Conservation (phyloP, 257 asterid species). For the Solanum chmielewskii region DNA sequence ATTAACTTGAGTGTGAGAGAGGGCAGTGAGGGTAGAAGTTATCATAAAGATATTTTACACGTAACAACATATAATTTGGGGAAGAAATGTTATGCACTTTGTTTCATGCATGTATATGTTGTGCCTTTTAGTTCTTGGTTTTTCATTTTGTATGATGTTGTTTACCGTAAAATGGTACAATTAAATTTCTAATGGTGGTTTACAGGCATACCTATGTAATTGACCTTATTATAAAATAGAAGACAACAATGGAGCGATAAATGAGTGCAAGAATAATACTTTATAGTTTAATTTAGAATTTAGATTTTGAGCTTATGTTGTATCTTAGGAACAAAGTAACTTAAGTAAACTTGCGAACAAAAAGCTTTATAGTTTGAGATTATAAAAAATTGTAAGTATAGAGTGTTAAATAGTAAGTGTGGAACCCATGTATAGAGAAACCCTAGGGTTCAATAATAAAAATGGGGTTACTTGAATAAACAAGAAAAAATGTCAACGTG, state of each 20-base stretch:
- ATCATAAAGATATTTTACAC: too few relatives aligned
- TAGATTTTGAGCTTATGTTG: neutral
- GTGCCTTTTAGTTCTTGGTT: neutral
- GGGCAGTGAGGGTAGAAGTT: neutral
- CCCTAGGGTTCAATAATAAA: neutral
- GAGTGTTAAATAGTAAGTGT: neutral
- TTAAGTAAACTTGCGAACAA: neutral
- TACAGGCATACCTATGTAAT: neutral
- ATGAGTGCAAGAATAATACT: neutral
- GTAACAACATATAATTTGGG: neutral
- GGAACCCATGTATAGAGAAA: neutral
- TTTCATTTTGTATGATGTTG: neutral
- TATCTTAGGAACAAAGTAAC: neutral
- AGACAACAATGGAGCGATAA: neutral
- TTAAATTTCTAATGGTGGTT: too few relatives aligned
- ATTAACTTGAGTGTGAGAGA: neutral
- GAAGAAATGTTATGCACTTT: neutral
- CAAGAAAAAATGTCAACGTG: neutral
- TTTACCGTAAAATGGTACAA: neutral
- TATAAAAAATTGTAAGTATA: neutral
- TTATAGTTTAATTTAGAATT: neutral
- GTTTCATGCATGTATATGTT: neutral
- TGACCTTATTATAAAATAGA: neutral
- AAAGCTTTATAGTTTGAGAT: neutral
- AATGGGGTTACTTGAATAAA: neutral